Evolutionary conservation across 2,329 filamentous ascomycete genomes (phyloP).

Genomic region (Blastomyces emzantsi): DNA sequence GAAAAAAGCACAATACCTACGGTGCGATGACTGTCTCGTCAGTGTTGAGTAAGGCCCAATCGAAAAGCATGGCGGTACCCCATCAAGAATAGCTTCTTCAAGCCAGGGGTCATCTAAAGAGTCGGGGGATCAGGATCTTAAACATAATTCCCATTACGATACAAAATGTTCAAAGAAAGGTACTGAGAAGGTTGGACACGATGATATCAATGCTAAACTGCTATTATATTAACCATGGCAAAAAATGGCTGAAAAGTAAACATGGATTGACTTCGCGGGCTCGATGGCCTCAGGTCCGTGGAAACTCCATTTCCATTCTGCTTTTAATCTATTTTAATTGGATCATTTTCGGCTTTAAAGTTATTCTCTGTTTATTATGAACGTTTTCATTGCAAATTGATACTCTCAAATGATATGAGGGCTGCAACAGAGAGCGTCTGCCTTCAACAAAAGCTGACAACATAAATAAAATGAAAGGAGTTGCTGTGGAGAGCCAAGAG

Average conservation of each 20-base stretch:
- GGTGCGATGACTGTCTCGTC: neutral
- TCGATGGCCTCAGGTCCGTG: neutral
- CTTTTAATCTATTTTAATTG: neutral
- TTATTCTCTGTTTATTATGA: neutral
- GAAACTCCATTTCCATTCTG: neutral
- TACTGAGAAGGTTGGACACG: no score
- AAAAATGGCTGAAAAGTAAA: neutral
- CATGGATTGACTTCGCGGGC: neutral
- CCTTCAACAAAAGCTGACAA: no score
- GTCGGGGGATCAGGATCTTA: neutral
- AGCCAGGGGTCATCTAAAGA: neutral
- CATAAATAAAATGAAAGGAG: neutral
- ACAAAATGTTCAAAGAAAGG: neutral
- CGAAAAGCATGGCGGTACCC: neutral
- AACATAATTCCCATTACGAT: neutral
- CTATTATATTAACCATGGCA: no score
- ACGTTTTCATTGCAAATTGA: neutral
- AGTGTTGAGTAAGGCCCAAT: neutral
- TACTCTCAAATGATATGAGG: neutral
- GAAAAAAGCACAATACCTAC: neutral
- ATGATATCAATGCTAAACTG: no score
- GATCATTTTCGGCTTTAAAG: neutral
- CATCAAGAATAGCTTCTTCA: neutral
- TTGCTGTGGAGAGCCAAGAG: neutral
- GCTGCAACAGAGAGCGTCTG: neutral